phyloP scores from a whole-genome alignment of 768 basidiomycete genomes.

The Ramaria sp. region DNA sequence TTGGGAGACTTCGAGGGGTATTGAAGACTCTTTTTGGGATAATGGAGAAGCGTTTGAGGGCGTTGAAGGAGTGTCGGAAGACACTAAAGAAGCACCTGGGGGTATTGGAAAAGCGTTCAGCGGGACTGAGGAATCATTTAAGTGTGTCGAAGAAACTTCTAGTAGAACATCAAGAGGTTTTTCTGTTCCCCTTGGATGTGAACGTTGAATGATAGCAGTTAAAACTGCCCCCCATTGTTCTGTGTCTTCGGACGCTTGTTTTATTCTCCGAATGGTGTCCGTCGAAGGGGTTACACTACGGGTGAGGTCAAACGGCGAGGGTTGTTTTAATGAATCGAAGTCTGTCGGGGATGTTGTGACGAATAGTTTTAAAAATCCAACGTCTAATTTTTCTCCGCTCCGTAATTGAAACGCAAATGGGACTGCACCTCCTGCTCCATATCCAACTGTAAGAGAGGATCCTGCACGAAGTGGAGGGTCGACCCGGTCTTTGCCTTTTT shows the following conservation, averaged over 20 bases:
- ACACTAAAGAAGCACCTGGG: too few species aligned
- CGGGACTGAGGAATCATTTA: too few species aligned
- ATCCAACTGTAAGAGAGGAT: slow-evolving; percentile 25
- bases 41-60: too few species aligned
- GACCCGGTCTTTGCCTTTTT: background rate
- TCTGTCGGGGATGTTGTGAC: slow-evolving; percentile 26
- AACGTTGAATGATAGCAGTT: background rate
- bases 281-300: background rate
- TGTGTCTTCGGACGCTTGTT: background rate
- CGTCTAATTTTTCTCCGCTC: slow-evolving; percentile 22
- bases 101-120: too few species aligned
- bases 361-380: slow-evolving; percentile 35
- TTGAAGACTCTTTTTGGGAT: too few species aligned
- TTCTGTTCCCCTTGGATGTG: background rate
- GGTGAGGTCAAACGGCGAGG: slow-evolving; percentile 20
- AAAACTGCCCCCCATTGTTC: background rate
- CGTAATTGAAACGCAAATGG: slow-evolving; percentile 24
- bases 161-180: too few species aligned
- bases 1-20: too few species aligned
- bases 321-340: slow-evolving; percentile 24
- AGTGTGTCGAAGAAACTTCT: too few species aligned
- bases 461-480: slow-evolving; percentile 8
- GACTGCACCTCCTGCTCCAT: slow-evolving; percentile 24
- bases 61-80: too few species aligned
- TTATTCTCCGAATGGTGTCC: background rate